Percentiles rank a stretch among this genome's conserved stretches.
Evolutionary conservation across 306 rosid species (phyloP).

Genomic region (Gastrolobium bilobum): DNA sequence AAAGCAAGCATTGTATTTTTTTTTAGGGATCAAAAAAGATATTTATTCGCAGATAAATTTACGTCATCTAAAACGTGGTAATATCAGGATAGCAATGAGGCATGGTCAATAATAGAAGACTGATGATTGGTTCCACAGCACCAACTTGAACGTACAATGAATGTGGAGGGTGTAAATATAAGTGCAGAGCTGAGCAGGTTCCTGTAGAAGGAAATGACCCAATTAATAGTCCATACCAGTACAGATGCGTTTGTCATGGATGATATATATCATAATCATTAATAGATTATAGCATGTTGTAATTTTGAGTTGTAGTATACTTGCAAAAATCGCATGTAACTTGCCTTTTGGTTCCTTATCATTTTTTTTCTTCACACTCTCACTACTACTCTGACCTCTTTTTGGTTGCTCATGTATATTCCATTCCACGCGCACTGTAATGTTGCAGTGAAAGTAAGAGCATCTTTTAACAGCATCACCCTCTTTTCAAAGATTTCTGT

Average conservation of each 20-base stretch:
- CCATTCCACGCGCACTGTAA: conserved; percentile 98
- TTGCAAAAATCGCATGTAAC: conserved; percentile 9
- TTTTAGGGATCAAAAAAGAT: too few species aligned
- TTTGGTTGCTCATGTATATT: conserved; percentile 73
- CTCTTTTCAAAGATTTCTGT: conserved; percentile 63
- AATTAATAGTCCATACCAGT: conserved; percentile 89
- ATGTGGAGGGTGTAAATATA: conserved; percentile 89
- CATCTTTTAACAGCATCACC: conserved; percentile 66
- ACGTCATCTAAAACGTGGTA: conserved; percentile 16
- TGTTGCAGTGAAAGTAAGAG: conserved; percentile 62
- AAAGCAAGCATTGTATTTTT: too few species aligned
- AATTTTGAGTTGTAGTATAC: conserved; percentile 34
- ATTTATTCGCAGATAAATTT: too few species aligned
- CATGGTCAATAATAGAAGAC: conserved; percentile 62
- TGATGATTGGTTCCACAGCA: conserved; percentile 97
- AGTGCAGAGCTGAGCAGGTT: conserved; percentile 93
- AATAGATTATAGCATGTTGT: conserved; percentile 43
- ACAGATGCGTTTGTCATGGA: conserved; percentile 95
- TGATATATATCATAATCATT: conserved; percentile 37
- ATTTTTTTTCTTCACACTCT: conserved; percentile 1
- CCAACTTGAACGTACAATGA: conserved; percentile 96
- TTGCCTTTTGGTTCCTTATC: conserved; percentile 8
- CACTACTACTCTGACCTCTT: conserved; percentile 66
- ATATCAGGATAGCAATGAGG: conserved; percentile 56
- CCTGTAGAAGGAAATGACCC: conserved; percentile 98